phyloP scores from a whole-genome alignment of 2,329 filamentous ascomycete species.

The Hypoxylon sp. region DNA sequence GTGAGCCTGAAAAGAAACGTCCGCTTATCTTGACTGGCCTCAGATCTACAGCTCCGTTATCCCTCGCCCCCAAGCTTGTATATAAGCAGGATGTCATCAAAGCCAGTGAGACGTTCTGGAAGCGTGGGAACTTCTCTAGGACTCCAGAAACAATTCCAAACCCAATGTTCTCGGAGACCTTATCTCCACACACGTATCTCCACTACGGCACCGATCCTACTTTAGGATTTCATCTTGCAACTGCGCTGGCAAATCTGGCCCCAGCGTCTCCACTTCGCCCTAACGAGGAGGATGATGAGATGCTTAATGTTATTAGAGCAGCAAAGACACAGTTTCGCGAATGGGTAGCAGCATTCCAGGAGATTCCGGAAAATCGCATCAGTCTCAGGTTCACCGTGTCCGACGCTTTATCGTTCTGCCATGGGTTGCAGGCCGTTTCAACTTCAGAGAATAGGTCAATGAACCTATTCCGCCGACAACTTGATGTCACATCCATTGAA shows the following conservation, averaged over 20 bases:
- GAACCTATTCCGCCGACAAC: conserved; percentile 61
- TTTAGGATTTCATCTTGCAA: conserved; percentile 70
- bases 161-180: conserved; percentile 61
- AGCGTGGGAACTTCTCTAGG: conserved; percentile 52
- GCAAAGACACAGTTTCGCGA: conserved; percentile 63
- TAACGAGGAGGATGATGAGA: conserved; percentile 22
- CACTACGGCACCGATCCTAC: conserved; percentile 67
- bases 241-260: conserved; percentile 59
- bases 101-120: conserved; percentile 55
- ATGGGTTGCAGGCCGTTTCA: conserved; percentile 63
- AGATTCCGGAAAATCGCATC: conserved; percentile 49
- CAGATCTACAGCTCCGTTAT: conserved; percentile 59
- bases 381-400: conserved; percentile 63
- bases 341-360: conserved; percentile 62
- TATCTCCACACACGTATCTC: conserved; percentile 57
- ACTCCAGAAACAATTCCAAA: conserved; percentile 55
- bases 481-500: conserved; percentile 57
- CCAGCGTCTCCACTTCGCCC: conserved; percentile 59
- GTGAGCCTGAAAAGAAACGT: neutral
- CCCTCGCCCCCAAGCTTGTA: conserved; percentile 49
- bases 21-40: conserved; percentile 50
- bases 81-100: conserved; percentile 46
- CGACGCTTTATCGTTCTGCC: conserved; percentile 67
- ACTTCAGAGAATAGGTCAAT: conserved; percentile 53
- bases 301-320: conserved; percentile 49